These are phyloP conservation scores for Xylaria sp. DNA, from an alignment of 2,329 filamentous ascomycete species.

Conservation along the genomic window DNA sequence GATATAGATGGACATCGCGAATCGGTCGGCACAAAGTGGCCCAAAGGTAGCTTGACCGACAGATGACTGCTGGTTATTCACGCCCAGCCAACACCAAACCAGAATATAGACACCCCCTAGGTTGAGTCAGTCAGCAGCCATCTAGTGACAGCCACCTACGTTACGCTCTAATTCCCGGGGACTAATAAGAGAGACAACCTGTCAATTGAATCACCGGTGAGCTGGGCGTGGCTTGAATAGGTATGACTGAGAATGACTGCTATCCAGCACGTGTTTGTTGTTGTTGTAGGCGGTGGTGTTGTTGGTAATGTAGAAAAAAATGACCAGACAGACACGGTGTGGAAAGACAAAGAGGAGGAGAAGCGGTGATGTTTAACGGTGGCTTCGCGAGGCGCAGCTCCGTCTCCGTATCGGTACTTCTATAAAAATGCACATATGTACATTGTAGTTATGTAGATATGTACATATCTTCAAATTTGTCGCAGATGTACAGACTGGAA, in stretches of 20 bases:
- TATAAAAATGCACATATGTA: too few species aligned
- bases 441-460: too few species aligned
- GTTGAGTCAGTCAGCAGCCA: neutral
- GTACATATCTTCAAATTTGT: too few species aligned
- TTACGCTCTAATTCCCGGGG: neutral
- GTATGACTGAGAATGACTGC: neutral
- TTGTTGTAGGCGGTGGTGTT: constrained; percentile 14
- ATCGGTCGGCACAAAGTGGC: constrained; percentile 2
- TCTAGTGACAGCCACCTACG: neutral
- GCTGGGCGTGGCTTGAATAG: neutral
- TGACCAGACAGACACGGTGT: neutral
- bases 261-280: neutral
- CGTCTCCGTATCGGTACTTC: too few species aligned
- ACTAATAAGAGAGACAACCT: neutral
- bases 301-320: constrained; percentile 7
- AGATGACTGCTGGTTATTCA: neutral
- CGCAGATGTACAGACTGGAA: too few species aligned
- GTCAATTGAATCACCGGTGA: constrained; percentile 5
- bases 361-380: too few species aligned
- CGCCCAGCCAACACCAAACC: neutral
- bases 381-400: too few species aligned
- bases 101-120: neutral
- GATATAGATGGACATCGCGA: neutral
- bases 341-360: neutral
- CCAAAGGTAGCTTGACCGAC: neutral